Conservation (phyloP, 257 asterid genomes). For the Nicotiana undulata region DNA sequence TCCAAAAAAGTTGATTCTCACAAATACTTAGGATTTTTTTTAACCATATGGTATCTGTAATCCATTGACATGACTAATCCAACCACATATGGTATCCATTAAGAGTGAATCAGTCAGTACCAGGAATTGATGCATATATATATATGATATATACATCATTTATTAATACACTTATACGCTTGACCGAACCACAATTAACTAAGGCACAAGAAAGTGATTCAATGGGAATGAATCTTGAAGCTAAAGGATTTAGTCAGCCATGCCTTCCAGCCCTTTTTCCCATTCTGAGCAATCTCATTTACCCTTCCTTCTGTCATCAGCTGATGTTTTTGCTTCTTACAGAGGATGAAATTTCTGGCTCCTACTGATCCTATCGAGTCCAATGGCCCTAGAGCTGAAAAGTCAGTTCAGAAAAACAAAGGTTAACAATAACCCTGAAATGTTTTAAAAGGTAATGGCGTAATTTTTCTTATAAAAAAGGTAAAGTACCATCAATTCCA, state of each 20-base stretch:
- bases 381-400: conserved; percentile 39
- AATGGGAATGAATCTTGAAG: conserved; percentile 29
- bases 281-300: conserved; percentile 11
- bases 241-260: conserved; percentile 50
- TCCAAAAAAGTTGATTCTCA: no score
- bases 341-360: conserved; percentile 45
- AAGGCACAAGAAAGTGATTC: neutral
- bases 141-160: neutral
- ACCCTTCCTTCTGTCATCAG: conserved; percentile 23
- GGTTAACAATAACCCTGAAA: neutral
- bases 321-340: conserved; percentile 33
- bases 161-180: neutral
- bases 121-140: neutral
- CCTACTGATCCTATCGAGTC: conserved; percentile 39
- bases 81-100: no score
- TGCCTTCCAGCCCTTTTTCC: conserved; percentile 27
- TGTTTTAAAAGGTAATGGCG: no score
- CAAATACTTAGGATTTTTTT: no score
- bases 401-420: neutral
- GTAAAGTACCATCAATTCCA: conserved; percentile 28
- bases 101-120: no score
- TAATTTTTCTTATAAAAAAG: no score
- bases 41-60: no score
- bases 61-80: no score
- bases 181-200: neutral